Evolutionary conservation across 306 rosid species (phyloP), one percentile per base, ranked within the genome.

Genomic region (Erythrophleum fordii): DNA sequence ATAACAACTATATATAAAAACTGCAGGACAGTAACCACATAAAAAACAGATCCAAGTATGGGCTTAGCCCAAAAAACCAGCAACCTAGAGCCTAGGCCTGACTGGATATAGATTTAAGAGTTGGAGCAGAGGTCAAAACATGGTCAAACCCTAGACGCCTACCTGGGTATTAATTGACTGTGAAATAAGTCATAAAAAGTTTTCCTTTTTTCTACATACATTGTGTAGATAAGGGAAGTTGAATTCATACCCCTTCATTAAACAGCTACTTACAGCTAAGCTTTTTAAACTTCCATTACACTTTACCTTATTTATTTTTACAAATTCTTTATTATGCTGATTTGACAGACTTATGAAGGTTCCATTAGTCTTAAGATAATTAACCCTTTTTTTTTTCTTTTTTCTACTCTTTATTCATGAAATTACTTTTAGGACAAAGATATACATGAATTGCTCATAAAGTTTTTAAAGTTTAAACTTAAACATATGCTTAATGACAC

Each of bases 401-500:
- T 34, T 18, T 11, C 28, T 62, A 10, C 42, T 53, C 5, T 53
- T 51, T 68, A 69, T 11, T 58, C 23, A 58, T 11, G 25, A 12
- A 25, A 25, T 11, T 12, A 23, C 34, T 62, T 16, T 44, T 4
- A 0, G 28, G 37, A 44, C n/a, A 52, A 73, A 66, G 6, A 45
- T 25, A 45, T 46, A 72, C 31, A 68, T 68, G 17, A 81, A 51
- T 58, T 44, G 31, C 69, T 44, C 45, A 11, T 13, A 45, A 73
- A 61, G 3, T 14, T 25, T 14, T 72, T 62, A 12, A 25, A 23
- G 14, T 37, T 39, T 23, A 67, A 20, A 46, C 3, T 17, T 45
- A 28, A n/a, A n/a, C 18, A 62, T 62, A 6, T 31, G 39, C 39
- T 1, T 20, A 31, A 34, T 7, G 3, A 55, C 22, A 20, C 1